Percentiles rank a stretch among this genome's conserved stretches.
Evolutionary conservation across 371 early-diverging fungal species (phyloP).

Genomic region (Mortierella sp.): DNA sequence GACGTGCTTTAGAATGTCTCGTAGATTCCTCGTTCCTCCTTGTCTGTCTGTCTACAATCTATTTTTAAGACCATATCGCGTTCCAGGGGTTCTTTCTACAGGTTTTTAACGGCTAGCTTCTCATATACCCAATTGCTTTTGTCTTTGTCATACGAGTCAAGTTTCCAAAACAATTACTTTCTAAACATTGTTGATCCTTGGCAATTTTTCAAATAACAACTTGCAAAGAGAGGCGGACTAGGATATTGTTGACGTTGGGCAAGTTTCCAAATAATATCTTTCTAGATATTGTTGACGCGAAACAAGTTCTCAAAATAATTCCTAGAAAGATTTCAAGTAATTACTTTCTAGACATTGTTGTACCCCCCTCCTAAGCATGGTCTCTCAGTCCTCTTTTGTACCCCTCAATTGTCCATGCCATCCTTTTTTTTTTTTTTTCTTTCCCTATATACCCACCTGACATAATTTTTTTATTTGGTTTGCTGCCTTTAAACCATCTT

Average conservation of each 20-base stretch:
- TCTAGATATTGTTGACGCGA: no score
- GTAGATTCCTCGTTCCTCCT: neutral
- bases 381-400: neutral
- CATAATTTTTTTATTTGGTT: neutral
- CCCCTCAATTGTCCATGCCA: neutral
- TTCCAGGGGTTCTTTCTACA: slow-evolving; percentile 2
- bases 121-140: neutral
- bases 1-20: slow-evolving; percentile 13
- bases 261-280: no score
- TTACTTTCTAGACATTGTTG: neutral
- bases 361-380: neutral
- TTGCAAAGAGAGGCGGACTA: no score
- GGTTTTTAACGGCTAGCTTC: neutral
- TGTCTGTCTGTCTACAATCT: neutral
- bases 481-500: neutral
- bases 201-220: no score
- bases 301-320: no score
- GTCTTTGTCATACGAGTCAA: neutral
- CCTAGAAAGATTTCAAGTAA: no score
- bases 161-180: neutral
- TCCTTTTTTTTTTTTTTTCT: neutral
- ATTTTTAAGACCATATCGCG: neutral
- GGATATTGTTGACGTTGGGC: no score
- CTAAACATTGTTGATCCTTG: neutral
- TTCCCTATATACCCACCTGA: neutral